phyloP scores from a whole-genome alignment of 306 rosid genomes.

The Sicyos edulis region DNA sequence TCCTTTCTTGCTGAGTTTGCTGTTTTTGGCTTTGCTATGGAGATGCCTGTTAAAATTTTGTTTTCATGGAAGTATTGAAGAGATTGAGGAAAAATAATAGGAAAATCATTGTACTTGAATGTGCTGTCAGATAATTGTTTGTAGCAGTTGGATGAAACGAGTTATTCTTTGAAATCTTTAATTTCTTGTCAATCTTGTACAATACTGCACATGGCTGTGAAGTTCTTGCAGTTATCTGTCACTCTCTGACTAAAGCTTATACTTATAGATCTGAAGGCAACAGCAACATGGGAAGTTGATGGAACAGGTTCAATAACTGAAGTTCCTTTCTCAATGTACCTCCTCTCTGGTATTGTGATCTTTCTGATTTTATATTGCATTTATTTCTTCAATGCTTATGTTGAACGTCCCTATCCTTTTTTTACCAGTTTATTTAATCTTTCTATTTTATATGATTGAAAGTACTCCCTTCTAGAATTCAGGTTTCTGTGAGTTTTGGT shows the following conservation, averaged over 20 bases:
- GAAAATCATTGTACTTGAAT: conserved; percentile 4
- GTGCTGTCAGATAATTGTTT: conserved; percentile 1
- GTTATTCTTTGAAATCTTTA: neutral
- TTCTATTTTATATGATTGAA: neutral
- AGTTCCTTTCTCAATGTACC: conserved; percentile 83
- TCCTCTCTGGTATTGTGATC: conserved; percentile 59
- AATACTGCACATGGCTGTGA: neutral
- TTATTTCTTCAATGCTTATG: neutral
- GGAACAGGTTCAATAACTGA: conserved; percentile 58
- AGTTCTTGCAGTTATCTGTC: neutral
- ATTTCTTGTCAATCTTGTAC: neutral
- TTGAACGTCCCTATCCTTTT: conserved; percentile 4
- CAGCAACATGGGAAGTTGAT: conserved; percentile 94
- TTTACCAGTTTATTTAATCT: neutral
- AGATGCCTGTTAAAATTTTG: neutral
- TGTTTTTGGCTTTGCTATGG: neutral
- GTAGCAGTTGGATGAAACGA: neutral
- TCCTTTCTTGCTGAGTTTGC: neutral
- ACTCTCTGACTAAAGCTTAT: conserved; percentile 20
- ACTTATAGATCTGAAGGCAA: conserved; percentile 66
- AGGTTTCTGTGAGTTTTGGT: neutral
- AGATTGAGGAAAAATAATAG: neutral
- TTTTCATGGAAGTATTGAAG: neutral
- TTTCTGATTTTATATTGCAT: conserved; percentile 17
- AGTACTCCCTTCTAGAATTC: neutral